A percentile compares a stretch with the other conserved stretches of the same genome.
phyloP scores from a whole-genome alignment of 306 rosid species.

The Lathyrus aphaca region DNA sequence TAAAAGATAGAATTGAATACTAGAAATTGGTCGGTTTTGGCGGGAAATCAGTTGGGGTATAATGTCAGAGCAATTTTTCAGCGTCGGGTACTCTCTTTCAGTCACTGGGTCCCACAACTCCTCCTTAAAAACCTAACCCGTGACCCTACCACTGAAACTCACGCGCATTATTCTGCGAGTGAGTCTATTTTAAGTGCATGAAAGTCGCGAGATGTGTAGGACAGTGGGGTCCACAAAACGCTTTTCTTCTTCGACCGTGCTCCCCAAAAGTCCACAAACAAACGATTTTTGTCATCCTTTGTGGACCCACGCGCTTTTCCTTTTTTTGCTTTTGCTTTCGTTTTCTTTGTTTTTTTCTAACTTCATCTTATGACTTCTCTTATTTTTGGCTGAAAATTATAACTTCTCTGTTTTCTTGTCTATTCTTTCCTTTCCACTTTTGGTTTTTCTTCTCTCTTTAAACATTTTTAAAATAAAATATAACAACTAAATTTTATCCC shows the following conservation, averaged over 20 bases:
- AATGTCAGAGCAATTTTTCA: constrained; percentile 44
- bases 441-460: no score
- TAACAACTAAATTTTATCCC: no score
- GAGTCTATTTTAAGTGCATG: not conserved
- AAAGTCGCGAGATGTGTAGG: constrained; percentile 9
- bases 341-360: not conserved
- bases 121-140: constrained; percentile 37
- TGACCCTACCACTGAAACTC: constrained; percentile 24
- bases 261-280: constrained; percentile 44
- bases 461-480: no score
- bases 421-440: no score
- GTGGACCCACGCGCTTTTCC: constrained; percentile 68
- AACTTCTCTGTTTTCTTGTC: no score
- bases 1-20: no score
- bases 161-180: not conserved
- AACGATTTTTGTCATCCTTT: constrained; percentile 42
- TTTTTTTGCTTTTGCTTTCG: not conserved
- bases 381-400: no score
- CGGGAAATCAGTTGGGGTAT: constrained; percentile 46
- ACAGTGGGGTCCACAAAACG: constrained; percentile 37
- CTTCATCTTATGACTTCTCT: not conserved
- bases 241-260: constrained; percentile 43
- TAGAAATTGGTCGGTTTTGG: constrained; percentile 28
- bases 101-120: constrained; percentile 45
- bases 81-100: constrained; percentile 48